Evolutionary conservation across 2,329 filamentous ascomycete genomes (phyloP).

Genomic region (Colletotrichum siamense): DNA sequence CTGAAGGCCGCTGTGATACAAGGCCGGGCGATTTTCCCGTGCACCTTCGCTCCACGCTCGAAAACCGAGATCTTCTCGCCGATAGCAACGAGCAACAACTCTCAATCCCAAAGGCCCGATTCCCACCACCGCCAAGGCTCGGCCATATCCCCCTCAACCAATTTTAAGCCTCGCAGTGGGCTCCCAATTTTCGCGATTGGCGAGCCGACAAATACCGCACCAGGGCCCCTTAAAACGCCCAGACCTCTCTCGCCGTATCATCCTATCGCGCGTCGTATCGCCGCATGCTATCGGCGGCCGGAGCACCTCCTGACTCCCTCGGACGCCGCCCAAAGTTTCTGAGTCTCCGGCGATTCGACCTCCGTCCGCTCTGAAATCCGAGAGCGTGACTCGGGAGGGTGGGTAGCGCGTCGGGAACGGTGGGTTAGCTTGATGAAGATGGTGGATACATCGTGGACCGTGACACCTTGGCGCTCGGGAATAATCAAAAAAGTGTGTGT

Average conservation of each 20-base stretch:
- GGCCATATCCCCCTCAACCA: not conserved
- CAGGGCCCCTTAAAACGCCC: not conserved
- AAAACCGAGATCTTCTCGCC: not conserved
- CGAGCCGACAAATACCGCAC: not conserved
- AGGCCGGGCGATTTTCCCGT: too few relatives aligned
- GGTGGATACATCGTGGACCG: not conserved
- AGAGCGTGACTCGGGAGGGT: not conserved
- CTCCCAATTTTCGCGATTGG: not conserved
- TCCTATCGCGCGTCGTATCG: not conserved
- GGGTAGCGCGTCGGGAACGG: not conserved
- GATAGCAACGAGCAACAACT: not conserved
- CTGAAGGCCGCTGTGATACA: too few relatives aligned
- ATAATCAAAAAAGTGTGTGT: not conserved
- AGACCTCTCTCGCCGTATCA: fast-evolving
- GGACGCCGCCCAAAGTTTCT: not conserved
- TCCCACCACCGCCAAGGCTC: not conserved
- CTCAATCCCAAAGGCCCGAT: not conserved
- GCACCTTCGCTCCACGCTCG: too few relatives aligned
- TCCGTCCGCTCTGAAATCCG: not conserved
- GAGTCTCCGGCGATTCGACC: not conserved
- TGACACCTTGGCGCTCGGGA: not conserved
- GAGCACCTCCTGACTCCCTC: not conserved
- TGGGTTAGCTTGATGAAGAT: not conserved
- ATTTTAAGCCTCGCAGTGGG: not conserved
- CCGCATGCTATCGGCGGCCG: not conserved